Evolutionary conservation across 441 rosid species (phyloP), one percentile per base, ranked within the genome.

Genomic region (Adansonia rubrostipa): DNA sequence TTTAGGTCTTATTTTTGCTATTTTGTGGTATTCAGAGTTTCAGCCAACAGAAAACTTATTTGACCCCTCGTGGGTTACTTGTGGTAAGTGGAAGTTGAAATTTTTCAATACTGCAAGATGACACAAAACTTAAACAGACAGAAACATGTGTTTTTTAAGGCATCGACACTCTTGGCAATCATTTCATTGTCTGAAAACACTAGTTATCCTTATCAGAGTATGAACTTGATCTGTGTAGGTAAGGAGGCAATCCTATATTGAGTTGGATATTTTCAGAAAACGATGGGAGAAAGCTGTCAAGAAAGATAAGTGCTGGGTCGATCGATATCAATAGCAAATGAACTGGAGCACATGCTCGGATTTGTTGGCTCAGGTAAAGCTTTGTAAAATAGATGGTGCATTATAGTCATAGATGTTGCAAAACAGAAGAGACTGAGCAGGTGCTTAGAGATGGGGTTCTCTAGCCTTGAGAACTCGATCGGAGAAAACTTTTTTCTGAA

Each of bases 191-290:
- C 50, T 19, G 9, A 24, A 45, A 24, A 3, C 9, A 42, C 20
- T 47, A 33, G 36, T 7, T 53, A 13, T 77, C 17, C 44, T 69
- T 20, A 68, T 11, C 5, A 51, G n/a, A 24, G 45, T 50, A 51
- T 28, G 36, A 56, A 44, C 69, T n/a, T 61, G 8, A 47, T 53
- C 53, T 28, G 22, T 42, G 73, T 81, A 91, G 95, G 91, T 91
- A 78, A 88, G 95, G 81, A 88, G 90, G 77, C 92, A 88, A 76
- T 91, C 95, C 0, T 91, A 50, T 36, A 47, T 72, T 0, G 95
- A 91, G 77, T 77, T 84, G 48, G 73, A 80, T 54, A 79, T 85
- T 42, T 91, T 91, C 75, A 75, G 44, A 17, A 75, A 67, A 75
- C 80, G 96, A 76, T 91, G 96, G 96, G 71, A 74, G 33, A 73